Evolutionary conservation across 2,329 filamentous ascomycete species (phyloP), one percentile per base, ranked within the genome.

Genomic region (Rasamsonia emersonii): DNA sequence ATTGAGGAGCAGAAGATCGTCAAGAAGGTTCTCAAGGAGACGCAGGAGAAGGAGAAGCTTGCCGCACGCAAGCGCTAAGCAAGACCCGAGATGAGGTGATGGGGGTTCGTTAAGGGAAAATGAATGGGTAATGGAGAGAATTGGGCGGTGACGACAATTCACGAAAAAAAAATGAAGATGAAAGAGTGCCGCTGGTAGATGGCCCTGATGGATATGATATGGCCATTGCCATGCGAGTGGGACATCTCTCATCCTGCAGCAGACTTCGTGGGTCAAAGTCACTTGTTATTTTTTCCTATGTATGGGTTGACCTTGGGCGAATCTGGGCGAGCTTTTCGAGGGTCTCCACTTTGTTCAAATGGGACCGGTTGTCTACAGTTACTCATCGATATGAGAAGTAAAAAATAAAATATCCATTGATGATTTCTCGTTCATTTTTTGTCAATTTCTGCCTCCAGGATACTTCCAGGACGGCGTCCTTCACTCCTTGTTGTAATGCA

Each of bases 1-100:
- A 96, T 98, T 51, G 93, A 98, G 77, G 91, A 98, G 80, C 91
- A 98, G 78, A 98, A 98, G 85, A 96, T 98, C 58, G 91, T 98
- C 71, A 98, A 98, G 86, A 98, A 98, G 85, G 91, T 98, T 59
- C 79, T 96, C 66, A 95, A 95, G 83, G 89, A 96, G 77, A 78
- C 75, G 45, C 85, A 93, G 73, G 82, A 85, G 75, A 82, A 63
- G 58, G 39, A 45, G 30, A 42, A 40, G 29, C 30, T 35, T 25
- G 54, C 57, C 44, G 46, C 52, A 33, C 58, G 53, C 47, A 63
- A 64, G 59, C 59, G 59, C 51, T 64, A 62, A 62, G 51, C 41
- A 36, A 45, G 31, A 43, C n/a, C n/a, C n/a, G n/a, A n/a, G n/a
- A n/a, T n/a, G n/a, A n/a, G n/a, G n/a, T n/a, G n/a, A n/a, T n/a